phyloP scores from a whole-genome alignment of 441 rosid species.

The Gossypium schwendimanii region DNA sequence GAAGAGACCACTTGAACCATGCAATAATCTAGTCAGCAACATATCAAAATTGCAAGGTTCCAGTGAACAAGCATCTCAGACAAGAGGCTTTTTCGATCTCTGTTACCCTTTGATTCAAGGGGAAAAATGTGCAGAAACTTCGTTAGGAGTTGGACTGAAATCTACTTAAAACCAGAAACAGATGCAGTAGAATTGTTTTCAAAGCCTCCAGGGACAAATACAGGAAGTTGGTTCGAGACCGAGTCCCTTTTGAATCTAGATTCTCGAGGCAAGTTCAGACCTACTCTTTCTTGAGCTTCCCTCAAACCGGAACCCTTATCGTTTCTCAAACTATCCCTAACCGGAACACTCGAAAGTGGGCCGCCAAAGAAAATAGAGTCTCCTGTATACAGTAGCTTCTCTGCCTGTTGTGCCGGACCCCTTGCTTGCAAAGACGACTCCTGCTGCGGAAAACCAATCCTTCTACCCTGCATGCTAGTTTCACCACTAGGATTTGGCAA shows the following conservation, averaged over 20 bases:
- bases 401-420: slow-evolving; percentile 33
- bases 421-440: slow-evolving; percentile 33
- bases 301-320: slow-evolving; percentile 37
- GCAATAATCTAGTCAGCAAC: neutral
- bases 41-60: neutral
- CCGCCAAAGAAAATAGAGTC: slow-evolving; percentile 76
- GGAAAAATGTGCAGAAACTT: neutral
- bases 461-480: slow-evolving; percentile 31
- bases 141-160: slow-evolving; percentile 13
- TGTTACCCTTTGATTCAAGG: neutral
- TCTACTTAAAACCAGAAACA: slow-evolving; percentile 38
- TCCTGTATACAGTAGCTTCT: slow-evolving; percentile 53
- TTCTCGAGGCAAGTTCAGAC: slow-evolving; percentile 39
- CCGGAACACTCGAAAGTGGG: slow-evolving; percentile 51
- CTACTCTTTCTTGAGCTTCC: slow-evolving; percentile 46
- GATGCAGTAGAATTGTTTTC: slow-evolving; percentile 24
- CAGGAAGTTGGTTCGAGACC: slow-evolving; percentile 62
- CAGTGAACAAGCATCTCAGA: neutral
- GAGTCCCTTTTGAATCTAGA: slow-evolving; percentile 57
- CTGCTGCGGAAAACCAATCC: slow-evolving; percentile 31
- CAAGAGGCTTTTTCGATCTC: neutral
- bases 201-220: slow-evolving; percentile 41
- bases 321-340: slow-evolving; percentile 43
- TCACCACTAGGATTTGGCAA: slow-evolving; percentile 34
- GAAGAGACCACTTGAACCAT: slow-evolving; percentile 9